These are phyloP conservation scores for Evansstolkia leycettana DNA, from an alignment of 495 filamentous ascomycete species.

Conservation along the genomic window DNA sequence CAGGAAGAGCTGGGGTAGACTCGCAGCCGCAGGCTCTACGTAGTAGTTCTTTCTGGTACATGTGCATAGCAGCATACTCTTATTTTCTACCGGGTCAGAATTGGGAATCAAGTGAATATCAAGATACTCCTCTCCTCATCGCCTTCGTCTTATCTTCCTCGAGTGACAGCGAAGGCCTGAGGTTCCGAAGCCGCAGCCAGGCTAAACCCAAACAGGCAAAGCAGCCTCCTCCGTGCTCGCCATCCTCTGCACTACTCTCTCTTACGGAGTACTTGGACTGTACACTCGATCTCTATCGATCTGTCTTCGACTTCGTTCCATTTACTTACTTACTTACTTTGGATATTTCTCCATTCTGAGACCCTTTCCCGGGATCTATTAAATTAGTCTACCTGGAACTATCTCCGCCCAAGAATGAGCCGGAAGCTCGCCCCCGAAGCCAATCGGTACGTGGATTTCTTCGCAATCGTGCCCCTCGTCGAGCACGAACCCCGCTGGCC, in stretches of 20 bases:
- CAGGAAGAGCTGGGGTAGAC: neutral
- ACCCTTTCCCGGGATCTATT: conserved; percentile 8
- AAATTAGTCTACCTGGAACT: neutral
- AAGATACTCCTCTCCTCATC: neutral
- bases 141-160: neutral
- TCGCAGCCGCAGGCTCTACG: no score
- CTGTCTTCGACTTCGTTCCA: conserved; percentile 5
- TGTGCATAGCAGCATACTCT: no score
- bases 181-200: conserved; percentile 5
- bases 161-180: conserved; percentile 6
- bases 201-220: conserved; percentile 22
- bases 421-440: conserved; percentile 90
- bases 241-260: conserved; percentile 3
- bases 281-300: conserved; percentile 1
- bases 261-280: neutral
- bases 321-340: conserved; percentile 5
- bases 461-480: conserved; percentile 23
- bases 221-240: conserved; percentile 9
- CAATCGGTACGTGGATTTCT: conserved; percentile 60
- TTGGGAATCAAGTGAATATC: no score
- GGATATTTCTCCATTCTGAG: conserved; percentile 4
- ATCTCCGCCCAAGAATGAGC: conserved; percentile 32
- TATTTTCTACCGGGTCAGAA: no score
- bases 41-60: no score
- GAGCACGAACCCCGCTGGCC: neutral